These are phyloP conservation scores for Triadica sebifera DNA, from an alignment of 345 rosid genomes.

Conservation along the genomic window DNA sequence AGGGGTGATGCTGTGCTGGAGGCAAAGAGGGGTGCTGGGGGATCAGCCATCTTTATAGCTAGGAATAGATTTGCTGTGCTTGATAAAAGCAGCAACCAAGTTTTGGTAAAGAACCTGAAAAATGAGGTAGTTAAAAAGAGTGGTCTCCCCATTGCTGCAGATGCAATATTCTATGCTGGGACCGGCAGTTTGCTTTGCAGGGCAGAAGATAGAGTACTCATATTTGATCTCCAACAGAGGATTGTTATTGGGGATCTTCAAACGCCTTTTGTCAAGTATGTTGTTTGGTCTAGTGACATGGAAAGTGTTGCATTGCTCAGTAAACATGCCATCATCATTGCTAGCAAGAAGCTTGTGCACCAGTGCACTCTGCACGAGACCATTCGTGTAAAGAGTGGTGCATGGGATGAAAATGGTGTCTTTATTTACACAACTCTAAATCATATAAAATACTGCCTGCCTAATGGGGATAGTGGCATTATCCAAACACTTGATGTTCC, in stretches of 20 bases:
- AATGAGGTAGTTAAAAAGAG: constrained; percentile 83
- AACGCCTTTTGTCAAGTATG: constrained; percentile 73
- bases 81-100: constrained; percentile 83
- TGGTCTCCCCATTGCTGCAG: constrained; percentile 65
- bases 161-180: constrained; percentile 90
- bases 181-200: constrained; percentile 82
- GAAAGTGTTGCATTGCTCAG: too few species aligned
- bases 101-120: constrained; percentile 68
- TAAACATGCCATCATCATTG: constrained; percentile 78
- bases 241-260: constrained; percentile 81
- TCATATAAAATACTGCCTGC: constrained; percentile 90
- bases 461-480: constrained; percentile 88
- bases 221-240: constrained; percentile 89
- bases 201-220: constrained; percentile 78
- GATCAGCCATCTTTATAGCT: too few species aligned
- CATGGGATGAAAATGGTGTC: too few species aligned
- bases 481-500: constrained; percentile 84
- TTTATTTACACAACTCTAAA: too few species aligned
- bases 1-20: constrained; percentile 70
- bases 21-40: constrained; percentile 82
- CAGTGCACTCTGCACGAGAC: constrained; percentile 93
- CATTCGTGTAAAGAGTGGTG: constrained; percentile 90
- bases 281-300: constrained; percentile 94
- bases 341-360: constrained; percentile 77
- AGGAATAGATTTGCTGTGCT: too few species aligned